A percentile compares a stretch with the other conserved stretches of the same genome.
phyloP scores from a whole-genome alignment of 768 basidiomycete genomes.

The Boletellus emodensis region DNA sequence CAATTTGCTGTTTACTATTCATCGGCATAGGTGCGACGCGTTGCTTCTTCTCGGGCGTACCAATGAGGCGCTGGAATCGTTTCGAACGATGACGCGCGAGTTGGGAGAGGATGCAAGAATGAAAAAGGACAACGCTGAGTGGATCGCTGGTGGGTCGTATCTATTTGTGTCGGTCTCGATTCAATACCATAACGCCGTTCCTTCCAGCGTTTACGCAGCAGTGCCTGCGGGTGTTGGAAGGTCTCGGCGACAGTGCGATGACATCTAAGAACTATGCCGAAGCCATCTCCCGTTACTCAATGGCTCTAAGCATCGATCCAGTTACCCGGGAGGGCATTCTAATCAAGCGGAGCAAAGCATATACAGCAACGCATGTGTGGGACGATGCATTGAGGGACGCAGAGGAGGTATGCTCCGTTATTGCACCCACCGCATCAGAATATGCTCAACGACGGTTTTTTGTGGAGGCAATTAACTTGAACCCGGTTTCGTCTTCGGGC shows the following conservation, averaged over 20 bases:
- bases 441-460: neutral
- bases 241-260: conserved; percentile 1
- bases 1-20: neutral
- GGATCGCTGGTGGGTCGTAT: neutral
- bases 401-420: conserved; percentile 1
- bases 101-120: neutral
- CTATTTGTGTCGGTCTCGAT: neutral
- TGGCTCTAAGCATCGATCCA: neutral
- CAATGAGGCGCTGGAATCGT: neutral
- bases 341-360: conserved; percentile 4
- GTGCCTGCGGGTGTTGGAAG: neutral
- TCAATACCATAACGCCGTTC: neutral
- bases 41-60: neutral
- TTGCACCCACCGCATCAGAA: neutral
- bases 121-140: conserved; percentile 1
- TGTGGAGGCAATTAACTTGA: neutral
- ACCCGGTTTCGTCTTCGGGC: neutral
- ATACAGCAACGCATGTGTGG: neutral
- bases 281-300: conserved; percentile 2
- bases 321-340: neutral
- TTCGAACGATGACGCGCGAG: neutral
- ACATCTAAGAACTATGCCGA: neutral
- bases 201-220: conserved; percentile 1
- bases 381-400: neutral
- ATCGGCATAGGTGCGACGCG: conserved; percentile 1